These are phyloP conservation scores for Suillus luteus DNA, from an alignment of 768 basidiomycete species.

Conservation along the genomic window DNA sequence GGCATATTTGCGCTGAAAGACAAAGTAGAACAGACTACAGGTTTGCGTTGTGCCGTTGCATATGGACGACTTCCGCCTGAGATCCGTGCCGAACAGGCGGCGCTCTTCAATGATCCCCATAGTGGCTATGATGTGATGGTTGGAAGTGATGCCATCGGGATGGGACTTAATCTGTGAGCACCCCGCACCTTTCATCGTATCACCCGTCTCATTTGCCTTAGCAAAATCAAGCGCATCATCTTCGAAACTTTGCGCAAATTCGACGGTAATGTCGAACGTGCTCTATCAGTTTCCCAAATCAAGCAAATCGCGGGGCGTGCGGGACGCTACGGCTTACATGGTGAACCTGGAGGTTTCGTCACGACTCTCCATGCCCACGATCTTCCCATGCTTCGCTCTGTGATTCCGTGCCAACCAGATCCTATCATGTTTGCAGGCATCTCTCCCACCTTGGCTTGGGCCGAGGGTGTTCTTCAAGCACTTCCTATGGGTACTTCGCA, in stretches of 20 bases:
- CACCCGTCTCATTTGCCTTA: conserved; percentile 32
- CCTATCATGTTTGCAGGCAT: conserved; percentile 58
- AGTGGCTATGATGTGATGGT: conserved; percentile 90
- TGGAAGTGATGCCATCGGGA: conserved; percentile 93
- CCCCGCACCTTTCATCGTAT: background rate
- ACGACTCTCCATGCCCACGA: conserved; percentile 71
- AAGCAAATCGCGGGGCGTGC: conserved; percentile 97
- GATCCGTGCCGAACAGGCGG: conserved; percentile 88
- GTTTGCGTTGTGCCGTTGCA: conserved; percentile 84
- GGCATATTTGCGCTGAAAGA: conserved; percentile 78
- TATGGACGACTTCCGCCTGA: conserved; percentile 94
- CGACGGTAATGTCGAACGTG: conserved; percentile 46
- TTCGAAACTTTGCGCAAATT: conserved; percentile 73
- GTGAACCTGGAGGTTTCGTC: conserved; percentile 59
- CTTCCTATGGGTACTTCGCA: conserved; percentile 48
- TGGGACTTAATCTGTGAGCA: conserved; percentile 94
- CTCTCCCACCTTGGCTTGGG: conserved; percentile 28
- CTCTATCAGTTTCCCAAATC: conserved; percentile 71
- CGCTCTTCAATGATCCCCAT: conserved; percentile 82
- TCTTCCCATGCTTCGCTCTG: conserved; percentile 56
- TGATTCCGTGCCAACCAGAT: conserved; percentile 53
- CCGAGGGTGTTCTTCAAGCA: conserved; percentile 33
- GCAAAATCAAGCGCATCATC: conserved; percentile 88
- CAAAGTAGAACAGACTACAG: conserved; percentile 68
- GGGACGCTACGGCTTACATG: conserved; percentile 80